phyloP scores from a whole-genome alignment of 768 basidiomycete species.

The Boletellus sp. region DNA sequence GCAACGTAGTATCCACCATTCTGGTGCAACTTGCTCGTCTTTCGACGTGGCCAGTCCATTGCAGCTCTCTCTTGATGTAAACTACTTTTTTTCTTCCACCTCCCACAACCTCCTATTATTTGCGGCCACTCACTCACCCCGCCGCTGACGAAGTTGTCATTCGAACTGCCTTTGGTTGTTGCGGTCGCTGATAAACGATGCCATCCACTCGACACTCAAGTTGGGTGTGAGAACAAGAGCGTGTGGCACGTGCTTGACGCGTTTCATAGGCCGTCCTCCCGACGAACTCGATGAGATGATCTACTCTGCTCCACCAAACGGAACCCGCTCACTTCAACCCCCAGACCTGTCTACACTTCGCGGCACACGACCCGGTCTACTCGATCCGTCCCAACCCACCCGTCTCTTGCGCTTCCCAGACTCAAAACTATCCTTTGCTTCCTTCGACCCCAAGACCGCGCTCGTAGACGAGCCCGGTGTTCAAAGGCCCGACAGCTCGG shows the following conservation, averaged over 20 bases:
- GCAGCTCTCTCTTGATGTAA: too few relatives aligned
- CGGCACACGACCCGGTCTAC: slow-evolving; percentile 56
- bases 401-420: slow-evolving; percentile 59
- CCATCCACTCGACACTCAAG: neutral
- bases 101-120: too few relatives aligned
- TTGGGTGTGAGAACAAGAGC: too few relatives aligned
- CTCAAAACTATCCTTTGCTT: slow-evolving; percentile 67
- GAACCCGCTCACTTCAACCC: slow-evolving; percentile 7
- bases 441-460: slow-evolving; percentile 69
- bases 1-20: too few relatives aligned
- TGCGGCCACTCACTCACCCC: too few relatives aligned
- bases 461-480: slow-evolving; percentile 38
- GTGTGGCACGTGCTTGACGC: slow-evolving; percentile 15
- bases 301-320: slow-evolving; percentile 2
- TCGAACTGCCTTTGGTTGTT: too few relatives aligned
- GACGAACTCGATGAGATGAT: slow-evolving; percentile 9
- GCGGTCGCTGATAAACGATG: too few relatives aligned
- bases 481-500: slow-evolving; percentile 41
- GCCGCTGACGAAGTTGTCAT: too few relatives aligned
- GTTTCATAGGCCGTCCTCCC: neutral
- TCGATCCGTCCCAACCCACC: slow-evolving; percentile 58
- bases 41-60: too few relatives aligned
- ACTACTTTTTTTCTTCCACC: too few relatives aligned
- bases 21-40: too few relatives aligned
- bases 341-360: slow-evolving; percentile 16